Base-by-base conservation (phyloP, 2,329 filamentous ascomycete species). In the Colletotrichum graminicola region DNA sequence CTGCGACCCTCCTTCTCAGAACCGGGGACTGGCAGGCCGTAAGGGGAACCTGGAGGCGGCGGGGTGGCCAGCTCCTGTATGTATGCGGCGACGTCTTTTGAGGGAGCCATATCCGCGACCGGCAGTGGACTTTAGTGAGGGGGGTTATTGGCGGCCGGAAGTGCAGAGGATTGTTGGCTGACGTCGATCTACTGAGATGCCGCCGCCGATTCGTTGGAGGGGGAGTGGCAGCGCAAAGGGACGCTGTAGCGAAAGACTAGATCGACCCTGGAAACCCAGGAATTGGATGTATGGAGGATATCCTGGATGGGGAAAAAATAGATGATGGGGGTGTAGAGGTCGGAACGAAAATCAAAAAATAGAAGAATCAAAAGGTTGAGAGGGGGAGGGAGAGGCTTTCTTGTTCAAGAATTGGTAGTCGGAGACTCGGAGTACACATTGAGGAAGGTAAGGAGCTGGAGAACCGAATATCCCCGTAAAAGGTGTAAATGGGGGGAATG, bases 1-100 rank as follows among this genome's bases (percentile, higher is more conserved):
- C 88, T 92, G 75, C 94, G 91, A 71, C 91, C 93, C 60, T 93
- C 90, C 72, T 87, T 85, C 81, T 93, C 89, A 57, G 92, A 91
- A 73, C 93, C 93, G 0, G 94, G 92, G 26, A 99, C 77, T 16
- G 94, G 84, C 18, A 97, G 85, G 56, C 92, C 93, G 79, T 96
- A 96, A 1, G 94, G 93, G 60, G 89, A 84, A 74, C 94, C 94
- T 11, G 91, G 88, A 4, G 93, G 91, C 59, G 94, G 93, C 7
- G 89, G 87, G 64, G 81, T 78, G 56, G 85, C 81, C 59, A 93
- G 82, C 79, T 91, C 88, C 74, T 83, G 79, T 75, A 87, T 83
- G 74, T 82, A 81, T 51, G 85, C 82, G 66, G 78, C 73, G 54
- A 78, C 75, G 74, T 81, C 78, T 64, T 75, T 76, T 72, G 76